Conservation (phyloP, 2,329 filamentous ascomycete species). For the Aureobasidium leucospermi region DNA sequence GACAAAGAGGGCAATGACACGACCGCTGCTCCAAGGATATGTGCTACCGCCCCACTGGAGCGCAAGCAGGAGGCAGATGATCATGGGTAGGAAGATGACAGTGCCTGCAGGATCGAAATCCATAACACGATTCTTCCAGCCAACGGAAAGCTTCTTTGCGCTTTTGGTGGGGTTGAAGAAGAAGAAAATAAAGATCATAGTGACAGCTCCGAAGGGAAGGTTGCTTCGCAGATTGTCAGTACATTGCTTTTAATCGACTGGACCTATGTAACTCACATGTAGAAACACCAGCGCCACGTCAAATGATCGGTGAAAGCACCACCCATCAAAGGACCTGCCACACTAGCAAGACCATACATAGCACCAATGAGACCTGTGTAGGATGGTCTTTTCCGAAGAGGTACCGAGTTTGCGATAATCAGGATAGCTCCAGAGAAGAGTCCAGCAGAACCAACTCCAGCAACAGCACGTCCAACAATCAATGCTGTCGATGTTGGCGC, state of each 20-base stretch:
- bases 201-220: conserved; percentile 43
- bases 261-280: conserved; percentile 27
- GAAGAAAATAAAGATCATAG: conserved; percentile 28
- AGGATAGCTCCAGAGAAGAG: conserved; percentile 44
- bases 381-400: conserved; percentile 38
- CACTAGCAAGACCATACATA: conserved; percentile 41
- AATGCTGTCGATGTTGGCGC: conserved; percentile 44
- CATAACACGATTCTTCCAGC: conserved; percentile 32
- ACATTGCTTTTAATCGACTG: too few relatives aligned
- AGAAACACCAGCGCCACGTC: conserved; percentile 45
- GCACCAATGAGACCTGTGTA: conserved; percentile 45
- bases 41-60: conserved; percentile 45
- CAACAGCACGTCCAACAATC: conserved; percentile 46
- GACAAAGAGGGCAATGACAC: conserved; percentile 42
- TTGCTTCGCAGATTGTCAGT: conserved; percentile 26
- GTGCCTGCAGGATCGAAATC: conserved; percentile 42
- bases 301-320: conserved; percentile 34
- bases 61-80: conserved; percentile 43
- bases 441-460: conserved; percentile 45
- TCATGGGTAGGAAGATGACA: conserved; percentile 40
- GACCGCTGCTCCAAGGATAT: conserved; percentile 38
- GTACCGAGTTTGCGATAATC: conserved; percentile 41
- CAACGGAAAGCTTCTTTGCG: conserved; percentile 27
- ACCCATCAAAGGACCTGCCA: conserved; percentile 40
- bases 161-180: conserved; percentile 30